phyloP scores from a whole-genome alignment of 1,284 basidiomycete species.

The Ceratobasidium sp. region DNA sequence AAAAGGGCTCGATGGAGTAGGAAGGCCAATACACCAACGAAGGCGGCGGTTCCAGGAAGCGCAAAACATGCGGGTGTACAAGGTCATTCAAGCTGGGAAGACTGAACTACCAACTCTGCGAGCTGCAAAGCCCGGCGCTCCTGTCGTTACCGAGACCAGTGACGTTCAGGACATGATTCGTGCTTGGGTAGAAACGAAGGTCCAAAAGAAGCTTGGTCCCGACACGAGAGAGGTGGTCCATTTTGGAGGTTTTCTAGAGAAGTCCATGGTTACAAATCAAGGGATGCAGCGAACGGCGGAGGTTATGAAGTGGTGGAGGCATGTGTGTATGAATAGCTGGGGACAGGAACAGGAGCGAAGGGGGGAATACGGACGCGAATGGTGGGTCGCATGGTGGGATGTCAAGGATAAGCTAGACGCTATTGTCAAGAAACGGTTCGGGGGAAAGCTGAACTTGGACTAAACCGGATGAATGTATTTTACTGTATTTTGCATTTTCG shows the following conservation, averaged over 20 bases:
- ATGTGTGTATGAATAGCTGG: slow-evolving; percentile 54
- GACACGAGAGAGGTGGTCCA: slow-evolving; percentile 74
- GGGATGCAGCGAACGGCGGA: slow-evolving; percentile 74
- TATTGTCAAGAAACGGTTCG: slow-evolving; percentile 69
- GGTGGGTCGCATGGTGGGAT: slow-evolving; percentile 79
- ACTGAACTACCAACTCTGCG: slow-evolving; percentile 58
- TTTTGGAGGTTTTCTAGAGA: slow-evolving; percentile 74
- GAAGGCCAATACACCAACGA: slow-evolving; percentile 29
- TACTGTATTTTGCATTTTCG: slow-evolving; percentile 5
- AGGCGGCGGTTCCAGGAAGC: slow-evolving; percentile 18
- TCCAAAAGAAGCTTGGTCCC: slow-evolving; percentile 62
- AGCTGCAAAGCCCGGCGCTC: slow-evolving; percentile 60
- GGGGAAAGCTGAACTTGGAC: slow-evolving; percentile 50
- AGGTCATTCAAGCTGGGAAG: slow-evolving; percentile 50
- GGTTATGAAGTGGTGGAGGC: slow-evolving; percentile 79
- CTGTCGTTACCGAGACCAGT: slow-evolving; percentile 66
- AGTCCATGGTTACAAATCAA: slow-evolving; percentile 64
- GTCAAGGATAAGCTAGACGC: slow-evolving; percentile 72
- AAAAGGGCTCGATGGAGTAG: slow-evolving; percentile 29
- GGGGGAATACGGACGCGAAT: slow-evolving; percentile 56
- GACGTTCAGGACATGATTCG: slow-evolving; percentile 77
- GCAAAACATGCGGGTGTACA: slow-evolving; percentile 28
- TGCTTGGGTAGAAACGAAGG: slow-evolving; percentile 74
- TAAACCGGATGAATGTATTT: background rate
- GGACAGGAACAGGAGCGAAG: slow-evolving; percentile 59